Conservation (phyloP, 139 green algal genomes). For the Closterium sp. region DNA sequence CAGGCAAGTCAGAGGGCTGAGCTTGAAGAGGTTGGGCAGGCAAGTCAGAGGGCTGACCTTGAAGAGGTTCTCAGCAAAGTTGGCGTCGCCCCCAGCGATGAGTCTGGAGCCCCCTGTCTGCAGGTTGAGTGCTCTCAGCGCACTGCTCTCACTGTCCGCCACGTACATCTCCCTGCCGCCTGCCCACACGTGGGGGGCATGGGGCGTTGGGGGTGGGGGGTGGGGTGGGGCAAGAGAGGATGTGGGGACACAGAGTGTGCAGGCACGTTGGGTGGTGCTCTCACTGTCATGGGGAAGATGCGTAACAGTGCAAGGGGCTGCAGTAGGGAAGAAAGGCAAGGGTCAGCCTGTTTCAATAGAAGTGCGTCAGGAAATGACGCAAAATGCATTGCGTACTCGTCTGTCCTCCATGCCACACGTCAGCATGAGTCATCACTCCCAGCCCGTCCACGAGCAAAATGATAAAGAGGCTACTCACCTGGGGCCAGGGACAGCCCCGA, state of each 20-base stretch:
- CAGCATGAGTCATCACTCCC: too few species aligned
- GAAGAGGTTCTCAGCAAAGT: constrained; percentile 81
- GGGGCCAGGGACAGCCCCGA: constrained; percentile 62
- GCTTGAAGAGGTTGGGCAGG: too few species aligned
- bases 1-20: too few species aligned
- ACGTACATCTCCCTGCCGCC: constrained; percentile 49
- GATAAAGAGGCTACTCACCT: background rate
- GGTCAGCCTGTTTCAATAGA: background rate
- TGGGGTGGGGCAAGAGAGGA: too few species aligned
- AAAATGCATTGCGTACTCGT: background rate
- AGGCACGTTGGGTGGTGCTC: background rate
- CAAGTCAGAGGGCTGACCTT: constrained; percentile 24
- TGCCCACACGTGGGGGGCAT: constrained; percentile 9
- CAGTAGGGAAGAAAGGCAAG: background rate
- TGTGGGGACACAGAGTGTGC: background rate
- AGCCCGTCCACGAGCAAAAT: background rate
- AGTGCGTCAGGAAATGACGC: background rate
- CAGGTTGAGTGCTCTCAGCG: constrained; percentile 63
- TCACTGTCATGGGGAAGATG: background rate
- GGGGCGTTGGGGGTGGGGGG: background rate
- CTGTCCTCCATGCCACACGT: background rate
- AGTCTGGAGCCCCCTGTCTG: constrained; percentile 52
- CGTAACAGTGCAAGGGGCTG: background rate
- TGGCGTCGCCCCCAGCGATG: constrained; percentile 66
- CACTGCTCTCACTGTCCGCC: constrained; percentile 73